Evolutionary conservation across 2,329 filamentous ascomycete species (phyloP).

Genomic region (Fusarium concolor): DNA sequence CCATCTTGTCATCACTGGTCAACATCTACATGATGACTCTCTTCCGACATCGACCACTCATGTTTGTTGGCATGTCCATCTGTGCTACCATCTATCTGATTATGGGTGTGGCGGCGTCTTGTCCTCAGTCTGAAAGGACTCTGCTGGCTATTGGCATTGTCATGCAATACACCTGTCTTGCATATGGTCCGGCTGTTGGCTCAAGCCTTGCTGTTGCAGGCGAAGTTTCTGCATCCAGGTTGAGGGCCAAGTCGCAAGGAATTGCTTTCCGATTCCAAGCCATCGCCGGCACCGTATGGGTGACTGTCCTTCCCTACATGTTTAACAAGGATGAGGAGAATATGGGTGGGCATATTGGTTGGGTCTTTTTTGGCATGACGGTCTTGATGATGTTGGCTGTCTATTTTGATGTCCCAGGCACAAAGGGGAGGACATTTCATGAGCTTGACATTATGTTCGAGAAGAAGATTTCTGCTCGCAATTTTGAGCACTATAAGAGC

Average conservation of each 20-base stretch:
- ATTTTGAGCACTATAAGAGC: no score
- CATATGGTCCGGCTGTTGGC: conserved; percentile 6
- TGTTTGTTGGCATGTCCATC: no score
- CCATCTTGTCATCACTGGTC: conserved; percentile 6
- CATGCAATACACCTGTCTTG: background rate
- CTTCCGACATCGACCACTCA: no score
- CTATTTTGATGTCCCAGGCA: conserved; percentile 16
- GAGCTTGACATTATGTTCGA: conserved; percentile 19
- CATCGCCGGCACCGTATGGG: conserved; percentile 7
- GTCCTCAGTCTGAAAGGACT: conserved; percentile 5
- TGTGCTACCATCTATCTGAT: conserved; percentile 1
- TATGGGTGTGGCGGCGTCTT: conserved; percentile 7
- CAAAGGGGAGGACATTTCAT: conserved; percentile 13
- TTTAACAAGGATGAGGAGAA: conserved; percentile 19
- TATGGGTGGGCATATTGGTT: conserved; percentile 14
- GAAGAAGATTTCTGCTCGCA: background rate
- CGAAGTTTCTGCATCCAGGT: conserved; percentile 12
- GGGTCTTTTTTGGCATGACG: conserved; percentile 13
- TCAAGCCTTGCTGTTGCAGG: conserved; percentile 16
- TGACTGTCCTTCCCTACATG: conserved; percentile 9
- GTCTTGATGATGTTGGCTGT: conserved; percentile 4
- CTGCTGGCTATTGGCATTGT: conserved; percentile 1
- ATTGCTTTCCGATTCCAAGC: conserved; percentile 13
- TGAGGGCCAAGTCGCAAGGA: conserved; percentile 13
- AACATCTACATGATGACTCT: conserved; percentile 8